Conservation (phyloP, 108 stramenopile species). For the Stephanodiscus triporus region DNA sequence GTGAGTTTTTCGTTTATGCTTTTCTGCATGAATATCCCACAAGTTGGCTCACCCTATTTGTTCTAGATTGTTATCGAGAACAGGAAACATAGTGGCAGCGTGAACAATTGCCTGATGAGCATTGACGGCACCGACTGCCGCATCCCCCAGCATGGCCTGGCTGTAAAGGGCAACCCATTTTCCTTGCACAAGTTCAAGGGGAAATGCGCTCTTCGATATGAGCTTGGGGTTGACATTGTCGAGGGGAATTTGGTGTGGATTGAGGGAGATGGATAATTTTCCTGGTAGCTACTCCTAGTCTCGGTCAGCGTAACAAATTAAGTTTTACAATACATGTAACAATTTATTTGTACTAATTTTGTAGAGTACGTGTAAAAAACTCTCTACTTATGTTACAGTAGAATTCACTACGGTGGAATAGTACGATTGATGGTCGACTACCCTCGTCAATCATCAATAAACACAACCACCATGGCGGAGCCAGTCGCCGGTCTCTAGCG, state of each 20-base stretch:
- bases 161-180: background rate
- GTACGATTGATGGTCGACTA: too few species aligned
- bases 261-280: too few species aligned
- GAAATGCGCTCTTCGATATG: constrained; percentile 20
- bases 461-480: too few species aligned
- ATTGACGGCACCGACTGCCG: constrained; percentile 27
- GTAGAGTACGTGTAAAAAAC: too few species aligned
- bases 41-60: background rate
- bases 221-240: constrained; percentile 17
- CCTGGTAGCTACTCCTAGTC: too few species aligned
- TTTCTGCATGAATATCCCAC: background rate
- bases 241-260: constrained; percentile 23
- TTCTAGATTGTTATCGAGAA: constrained; percentile 18
- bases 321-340: too few species aligned
- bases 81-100: background rate
- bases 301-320: too few species aligned
- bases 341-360: too few species aligned
- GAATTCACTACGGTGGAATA: too few species aligned
- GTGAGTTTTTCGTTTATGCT: constrained; percentile 2
- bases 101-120: constrained; percentile 7
- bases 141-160: constrained; percentile 9
- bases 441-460: too few species aligned
- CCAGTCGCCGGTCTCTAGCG: too few species aligned
- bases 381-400: too few species aligned
- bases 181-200: constrained; percentile 22